Evolutionary conservation across 2,329 filamentous ascomycete genomes (phyloP).

Genomic region (Apiospora aurea): DNA sequence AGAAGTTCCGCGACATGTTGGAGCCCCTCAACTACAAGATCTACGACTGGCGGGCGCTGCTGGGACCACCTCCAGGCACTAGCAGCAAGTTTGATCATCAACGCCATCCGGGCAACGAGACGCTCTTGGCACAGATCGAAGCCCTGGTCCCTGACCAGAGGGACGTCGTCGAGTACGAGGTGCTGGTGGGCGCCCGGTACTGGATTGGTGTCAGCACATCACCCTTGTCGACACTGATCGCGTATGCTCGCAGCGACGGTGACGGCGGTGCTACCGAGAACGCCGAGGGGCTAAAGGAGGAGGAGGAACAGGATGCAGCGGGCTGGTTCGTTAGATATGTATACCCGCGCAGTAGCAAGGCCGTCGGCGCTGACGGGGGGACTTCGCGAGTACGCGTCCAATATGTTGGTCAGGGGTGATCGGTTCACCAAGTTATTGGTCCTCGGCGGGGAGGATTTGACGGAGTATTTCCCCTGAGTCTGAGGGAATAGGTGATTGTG

Average conservation of each 20-base stretch:
- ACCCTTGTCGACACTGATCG: slow-evolving; percentile 17
- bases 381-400: background rate
- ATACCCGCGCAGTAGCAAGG: slow-evolving; percentile 10
- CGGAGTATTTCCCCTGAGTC: slow-evolving; percentile 21
- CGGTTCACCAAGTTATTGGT: slow-evolving; percentile 20
- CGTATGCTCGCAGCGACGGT: background rate
- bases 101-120: background rate
- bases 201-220: slow-evolving; percentile 27
- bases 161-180: slow-evolving; percentile 28
- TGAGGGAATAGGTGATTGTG: background rate
- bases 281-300: background rate
- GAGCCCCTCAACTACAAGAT: slow-evolving; percentile 26
- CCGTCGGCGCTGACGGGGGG: background rate
- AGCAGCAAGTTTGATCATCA: background rate
- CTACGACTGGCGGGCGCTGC: slow-evolving; percentile 27
- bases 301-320: background rate
- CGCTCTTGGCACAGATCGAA: slow-evolving; percentile 19
- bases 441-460: slow-evolving; percentile 15
- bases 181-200: slow-evolving; percentile 6
- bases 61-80: background rate
- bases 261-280: background rate
- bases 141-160: slow-evolving; percentile 24
- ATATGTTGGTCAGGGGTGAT: slow-evolving; percentile 7
- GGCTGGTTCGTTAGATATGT: slow-evolving; percentile 11
- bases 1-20: slow-evolving; percentile 26